These are phyloP conservation scores for Clonostachys solani DNA, from an alignment of 2,329 filamentous ascomycete species.

Conservation along the genomic window DNA sequence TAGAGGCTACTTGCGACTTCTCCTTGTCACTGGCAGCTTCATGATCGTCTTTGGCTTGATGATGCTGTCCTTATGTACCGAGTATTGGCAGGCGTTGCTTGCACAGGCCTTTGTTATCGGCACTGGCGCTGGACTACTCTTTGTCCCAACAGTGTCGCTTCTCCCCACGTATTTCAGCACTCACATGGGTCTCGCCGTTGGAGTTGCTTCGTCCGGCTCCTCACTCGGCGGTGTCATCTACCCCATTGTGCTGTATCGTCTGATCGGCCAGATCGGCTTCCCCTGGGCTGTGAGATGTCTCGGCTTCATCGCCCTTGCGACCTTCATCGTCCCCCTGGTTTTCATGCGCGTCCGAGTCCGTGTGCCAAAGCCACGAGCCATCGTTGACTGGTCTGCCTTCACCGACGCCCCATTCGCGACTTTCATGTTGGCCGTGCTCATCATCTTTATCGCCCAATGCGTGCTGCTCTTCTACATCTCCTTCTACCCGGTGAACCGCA, in stretches of 20 bases:
- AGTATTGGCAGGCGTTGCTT: slow-evolving; percentile 45
- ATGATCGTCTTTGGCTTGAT: slow-evolving; percentile 40
- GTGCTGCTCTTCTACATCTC: too few relatives aligned
- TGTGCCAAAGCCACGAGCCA: too few relatives aligned
- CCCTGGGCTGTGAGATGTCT: slow-evolving; percentile 47
- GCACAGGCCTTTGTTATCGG: slow-evolving; percentile 48
- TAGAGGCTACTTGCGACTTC: slow-evolving; percentile 33
- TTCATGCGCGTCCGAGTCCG: too few relatives aligned
- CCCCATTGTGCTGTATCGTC: slow-evolving; percentile 49
- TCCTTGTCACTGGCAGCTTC: slow-evolving; percentile 29
- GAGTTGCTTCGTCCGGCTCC: slow-evolving; percentile 51
- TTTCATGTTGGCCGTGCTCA: too few relatives aligned
- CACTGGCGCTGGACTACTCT: slow-evolving; percentile 47
- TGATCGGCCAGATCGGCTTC: slow-evolving; percentile 46
- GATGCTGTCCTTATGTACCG: slow-evolving; percentile 22
- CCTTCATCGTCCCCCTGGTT: background rate
- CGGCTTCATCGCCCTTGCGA: background rate
- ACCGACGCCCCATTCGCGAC: too few relatives aligned
- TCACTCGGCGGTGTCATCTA: slow-evolving; percentile 50
- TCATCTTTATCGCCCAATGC: too few relatives aligned
- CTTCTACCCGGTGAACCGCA: too few relatives aligned
- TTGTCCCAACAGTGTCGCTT: slow-evolving; percentile 51
- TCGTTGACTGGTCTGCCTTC: too few relatives aligned
- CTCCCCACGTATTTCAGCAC: slow-evolving; percentile 56
- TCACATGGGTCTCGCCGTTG: slow-evolving; percentile 49